Percentiles rank a stretch among this genome's conserved stretches.
Evolutionary conservation across 345 rosid species (phyloP).

Genomic region (Acer saccharum): DNA sequence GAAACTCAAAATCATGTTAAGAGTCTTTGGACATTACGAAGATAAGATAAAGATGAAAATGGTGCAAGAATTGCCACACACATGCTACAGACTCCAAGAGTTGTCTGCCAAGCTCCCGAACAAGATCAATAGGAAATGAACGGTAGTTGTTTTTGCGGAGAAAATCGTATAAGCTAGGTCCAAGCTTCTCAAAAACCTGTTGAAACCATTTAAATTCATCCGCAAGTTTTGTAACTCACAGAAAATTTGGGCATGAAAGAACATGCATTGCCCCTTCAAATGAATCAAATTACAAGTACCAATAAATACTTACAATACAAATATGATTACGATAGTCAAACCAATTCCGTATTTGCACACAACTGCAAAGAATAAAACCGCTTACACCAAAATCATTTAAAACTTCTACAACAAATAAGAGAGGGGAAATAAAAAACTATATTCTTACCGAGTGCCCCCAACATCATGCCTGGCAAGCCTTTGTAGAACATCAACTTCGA

Average conservation of each 20-base stretch:
- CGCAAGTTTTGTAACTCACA: slow-evolving; percentile 80
- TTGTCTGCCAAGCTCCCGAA: slow-evolving; percentile 99
- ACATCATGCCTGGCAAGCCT: slow-evolving; percentile 77
- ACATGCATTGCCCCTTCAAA: slow-evolving; percentile 40
- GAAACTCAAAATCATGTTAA: slow-evolving; percentile 16
- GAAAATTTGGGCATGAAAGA: slow-evolving; percentile 37
- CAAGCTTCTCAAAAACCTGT: slow-evolving; percentile 99
- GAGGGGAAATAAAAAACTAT: slow-evolving; percentile 6
- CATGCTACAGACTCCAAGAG: slow-evolving; percentile 99
- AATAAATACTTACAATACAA: slow-evolving; percentile 96
- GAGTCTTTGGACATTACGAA: slow-evolving; percentile 28
- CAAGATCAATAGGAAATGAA: slow-evolving; percentile 98
- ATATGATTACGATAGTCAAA: slow-evolving; percentile 99
- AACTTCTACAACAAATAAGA: slow-evolving; percentile 27
- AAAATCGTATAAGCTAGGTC: slow-evolving; percentile 99
- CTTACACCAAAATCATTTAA: slow-evolving; percentile 50
- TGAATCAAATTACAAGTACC: slow-evolving; percentile 55
- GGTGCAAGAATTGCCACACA: slow-evolving; percentile 80
- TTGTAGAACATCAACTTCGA: slow-evolving; percentile 79
- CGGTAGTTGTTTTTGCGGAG: slow-evolving; percentile 98
- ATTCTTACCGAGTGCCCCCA: slow-evolving; percentile 73
- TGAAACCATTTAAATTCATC: slow-evolving; percentile 84
- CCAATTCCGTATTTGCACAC: slow-evolving; percentile 99
- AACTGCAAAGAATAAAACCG: slow-evolving; percentile 95
- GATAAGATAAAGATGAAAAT: slow-evolving; percentile 44